phyloP scores from a whole-genome alignment of 306 rosid species.

The Citrullus amarus region DNA sequence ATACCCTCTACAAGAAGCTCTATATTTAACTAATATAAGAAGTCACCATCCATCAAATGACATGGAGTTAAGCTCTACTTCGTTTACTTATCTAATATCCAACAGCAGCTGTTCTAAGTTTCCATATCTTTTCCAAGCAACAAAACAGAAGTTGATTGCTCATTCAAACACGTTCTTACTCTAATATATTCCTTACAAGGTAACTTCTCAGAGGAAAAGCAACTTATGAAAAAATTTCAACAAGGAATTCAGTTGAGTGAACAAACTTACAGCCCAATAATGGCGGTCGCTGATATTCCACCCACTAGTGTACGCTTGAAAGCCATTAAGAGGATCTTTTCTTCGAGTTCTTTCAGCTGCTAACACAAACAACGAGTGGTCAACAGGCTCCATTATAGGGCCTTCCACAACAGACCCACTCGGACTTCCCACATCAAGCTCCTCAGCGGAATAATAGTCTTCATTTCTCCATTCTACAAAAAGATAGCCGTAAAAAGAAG shows the following conservation, averaged over 20 bases:
- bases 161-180: too few species aligned
- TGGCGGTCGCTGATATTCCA: constrained; percentile 49
- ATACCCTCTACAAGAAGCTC: not conserved
- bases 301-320: constrained; percentile 28
- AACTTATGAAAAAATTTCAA: not conserved
- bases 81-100: not conserved
- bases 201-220: not conserved
- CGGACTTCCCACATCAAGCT: constrained; percentile 9
- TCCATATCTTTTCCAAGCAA: not conserved
- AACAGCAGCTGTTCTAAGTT: not conserved
- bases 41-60: not conserved
- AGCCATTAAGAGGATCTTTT: constrained; percentile 40
- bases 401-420: constrained; percentile 23
- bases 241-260: not conserved
- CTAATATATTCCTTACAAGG: not conserved
- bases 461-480: constrained; percentile 21
- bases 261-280: constrained; percentile 43
- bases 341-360: constrained; percentile 36
- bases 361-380: constrained; percentile 22
- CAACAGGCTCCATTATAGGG: constrained; percentile 24
- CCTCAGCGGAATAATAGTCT: constrained; percentile 10
- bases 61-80: not conserved
- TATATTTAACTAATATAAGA: not conserved
- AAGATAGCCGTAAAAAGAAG: not conserved
- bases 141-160: not conserved